phyloP scores from a whole-genome alignment of 108 stramenopile species.

The Licmophora abbreviata region DNA sequence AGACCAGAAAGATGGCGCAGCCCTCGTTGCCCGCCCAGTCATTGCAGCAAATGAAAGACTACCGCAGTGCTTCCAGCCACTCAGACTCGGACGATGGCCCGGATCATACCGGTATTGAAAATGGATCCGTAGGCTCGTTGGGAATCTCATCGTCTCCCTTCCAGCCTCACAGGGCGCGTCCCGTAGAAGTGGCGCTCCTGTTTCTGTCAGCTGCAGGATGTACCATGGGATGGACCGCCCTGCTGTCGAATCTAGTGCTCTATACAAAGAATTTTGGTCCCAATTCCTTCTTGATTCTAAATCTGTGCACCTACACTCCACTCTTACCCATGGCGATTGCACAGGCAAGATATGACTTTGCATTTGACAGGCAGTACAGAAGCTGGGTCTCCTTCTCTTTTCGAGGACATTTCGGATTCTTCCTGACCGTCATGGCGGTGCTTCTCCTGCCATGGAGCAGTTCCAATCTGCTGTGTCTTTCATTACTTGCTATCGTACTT shows the following conservation, averaged over 20 bases:
- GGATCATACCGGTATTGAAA: too few species aligned
- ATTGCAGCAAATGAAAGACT: too few species aligned
- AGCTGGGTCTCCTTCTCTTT: conserved; percentile 18
- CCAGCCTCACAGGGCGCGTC: too few species aligned
- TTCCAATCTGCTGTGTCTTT: neutral
- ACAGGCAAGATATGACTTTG: conserved; percentile 24
- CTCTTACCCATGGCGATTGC: conserved; percentile 25
- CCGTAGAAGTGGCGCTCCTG: neutral
- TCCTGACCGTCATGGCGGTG: conserved; percentile 8
- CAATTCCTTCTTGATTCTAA: conserved; percentile 25
- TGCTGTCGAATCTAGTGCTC: conserved; percentile 29
- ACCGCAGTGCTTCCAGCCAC: too few species aligned
- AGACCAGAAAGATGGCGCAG: too few species aligned
- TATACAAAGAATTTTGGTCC: conserved; percentile 18
- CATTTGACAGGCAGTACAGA: conserved; percentile 12
- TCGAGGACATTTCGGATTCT: conserved; percentile 22
- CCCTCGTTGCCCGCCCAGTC: too few species aligned
- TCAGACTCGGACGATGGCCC: too few species aligned
- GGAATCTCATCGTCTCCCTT: too few species aligned
- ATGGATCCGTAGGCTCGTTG: too few species aligned
- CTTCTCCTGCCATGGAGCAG: conserved; percentile 4
- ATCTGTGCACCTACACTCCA: conserved; percentile 24
- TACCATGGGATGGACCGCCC: conserved; percentile 8
- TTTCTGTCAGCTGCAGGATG: conserved; percentile 4
- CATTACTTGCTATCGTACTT: conserved; percentile 3